Percentiles rank a stretch among this genome's conserved stretches.
Evolutionary conservation across 2,329 filamentous ascomycete genomes (phyloP).

Genomic region (Chaetomiaceae sp.): DNA sequence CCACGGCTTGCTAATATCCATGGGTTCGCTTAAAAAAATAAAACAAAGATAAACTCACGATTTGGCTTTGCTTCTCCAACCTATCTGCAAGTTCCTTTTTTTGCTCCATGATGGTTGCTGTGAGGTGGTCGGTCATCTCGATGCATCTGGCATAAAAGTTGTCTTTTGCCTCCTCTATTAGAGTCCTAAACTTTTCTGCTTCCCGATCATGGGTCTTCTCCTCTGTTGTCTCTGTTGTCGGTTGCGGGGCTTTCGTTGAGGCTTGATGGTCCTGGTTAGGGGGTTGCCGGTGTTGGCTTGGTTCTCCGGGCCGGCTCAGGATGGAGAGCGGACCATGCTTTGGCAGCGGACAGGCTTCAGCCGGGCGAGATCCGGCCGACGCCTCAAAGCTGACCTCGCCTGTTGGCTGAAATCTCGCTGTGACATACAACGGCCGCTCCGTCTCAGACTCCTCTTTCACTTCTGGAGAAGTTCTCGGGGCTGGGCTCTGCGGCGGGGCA

Average conservation of each 20-base stretch:
- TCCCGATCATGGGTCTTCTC: too few species aligned
- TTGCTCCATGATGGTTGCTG: neutral
- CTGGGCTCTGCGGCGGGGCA: neutral
- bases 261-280: too few species aligned
- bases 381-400: too few species aligned
- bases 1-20: neutral
- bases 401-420: neutral
- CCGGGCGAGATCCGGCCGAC: neutral
- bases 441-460: neutral
- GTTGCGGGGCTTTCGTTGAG: too few species aligned
- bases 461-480: neutral
- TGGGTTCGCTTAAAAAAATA: too few species aligned
- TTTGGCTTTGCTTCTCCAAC: neutral
- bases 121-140: neutral
- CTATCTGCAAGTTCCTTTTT: neutral
- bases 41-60: too few species aligned
- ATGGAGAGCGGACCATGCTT: neutral
- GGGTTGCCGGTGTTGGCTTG: too few species aligned
- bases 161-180: neutral
- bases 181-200: neutral
- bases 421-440: neutral
- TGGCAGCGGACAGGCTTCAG: neutral
- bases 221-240: too few species aligned
- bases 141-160: neutral
- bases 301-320: too few species aligned